Conservation (phyloP, 768 basidiomycete species). For the Mrakia gelida region DNA sequence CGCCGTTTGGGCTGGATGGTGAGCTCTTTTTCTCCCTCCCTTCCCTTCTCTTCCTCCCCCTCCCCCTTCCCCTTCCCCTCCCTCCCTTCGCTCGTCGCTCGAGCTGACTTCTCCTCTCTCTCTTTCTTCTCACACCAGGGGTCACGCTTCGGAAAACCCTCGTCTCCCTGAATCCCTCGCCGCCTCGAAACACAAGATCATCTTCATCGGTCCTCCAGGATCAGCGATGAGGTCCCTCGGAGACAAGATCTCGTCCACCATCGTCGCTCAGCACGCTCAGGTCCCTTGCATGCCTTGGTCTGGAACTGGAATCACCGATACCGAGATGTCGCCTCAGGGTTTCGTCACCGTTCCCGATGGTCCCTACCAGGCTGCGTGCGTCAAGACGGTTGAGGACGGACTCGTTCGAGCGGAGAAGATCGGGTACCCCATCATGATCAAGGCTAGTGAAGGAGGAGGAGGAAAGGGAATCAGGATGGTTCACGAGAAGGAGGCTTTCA, state of each 20-base stretch:
- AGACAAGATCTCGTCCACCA: slow-evolving; percentile 99
- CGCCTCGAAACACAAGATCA: slow-evolving; percentile 88
- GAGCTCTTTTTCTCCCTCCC: slow-evolving; percentile 32
- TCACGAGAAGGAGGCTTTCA: slow-evolving; percentile 77
- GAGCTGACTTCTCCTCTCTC: background rate
- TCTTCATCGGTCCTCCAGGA: slow-evolving; percentile 98
- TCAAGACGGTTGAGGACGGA: slow-evolving; percentile 81
- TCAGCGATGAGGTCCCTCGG: slow-evolving; percentile 98
- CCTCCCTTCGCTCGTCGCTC: background rate
- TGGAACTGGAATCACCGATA: slow-evolving; percentile 86
- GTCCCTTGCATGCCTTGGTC: slow-evolving; percentile 99
- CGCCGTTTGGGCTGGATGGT: slow-evolving; percentile 99
- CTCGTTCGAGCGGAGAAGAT: slow-evolving; percentile 76
- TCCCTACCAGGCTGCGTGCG: slow-evolving; percentile 82
- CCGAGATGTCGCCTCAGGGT: slow-evolving; percentile 73
- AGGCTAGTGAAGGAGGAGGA: slow-evolving; percentile 97
- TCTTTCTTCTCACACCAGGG: slow-evolving; percentile 46
- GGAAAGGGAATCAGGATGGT: slow-evolving; percentile 99
- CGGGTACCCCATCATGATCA: slow-evolving; percentile 98
- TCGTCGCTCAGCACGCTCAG: slow-evolving; percentile 92
- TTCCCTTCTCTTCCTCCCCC: background rate
- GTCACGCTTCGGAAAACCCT: slow-evolving; percentile 98
- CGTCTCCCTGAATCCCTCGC: slow-evolving; percentile 88
- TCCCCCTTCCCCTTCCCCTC: background rate
- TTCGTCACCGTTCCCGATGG: slow-evolving; percentile 92